Conservation (phyloP, 148 eudicot species). For the Camellia lanceoleosa region DNA sequence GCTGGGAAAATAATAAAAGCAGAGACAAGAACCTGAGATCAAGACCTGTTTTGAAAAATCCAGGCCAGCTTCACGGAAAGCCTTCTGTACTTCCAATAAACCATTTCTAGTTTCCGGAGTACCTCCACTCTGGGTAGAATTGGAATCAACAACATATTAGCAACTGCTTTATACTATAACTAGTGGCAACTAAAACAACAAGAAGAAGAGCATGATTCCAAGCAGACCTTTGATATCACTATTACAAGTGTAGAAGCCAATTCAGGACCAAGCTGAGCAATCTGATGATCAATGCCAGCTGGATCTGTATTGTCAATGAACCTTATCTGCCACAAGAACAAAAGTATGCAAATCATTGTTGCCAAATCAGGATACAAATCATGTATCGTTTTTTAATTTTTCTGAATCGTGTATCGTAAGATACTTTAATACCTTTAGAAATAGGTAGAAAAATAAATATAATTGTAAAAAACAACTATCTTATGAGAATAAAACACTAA, state of each 20-base stretch:
- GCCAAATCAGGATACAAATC: too few relatives aligned
- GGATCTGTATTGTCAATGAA: conserved; percentile 99
- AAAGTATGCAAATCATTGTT: neutral
- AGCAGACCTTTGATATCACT: conserved; percentile 86
- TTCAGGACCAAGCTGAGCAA: conserved; percentile 89
- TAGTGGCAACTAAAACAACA: neutral
- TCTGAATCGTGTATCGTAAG: too few relatives aligned
- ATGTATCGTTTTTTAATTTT: too few relatives aligned
- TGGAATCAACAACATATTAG: conserved; percentile 13
- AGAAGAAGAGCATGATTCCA: neutral
- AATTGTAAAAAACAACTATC: too few relatives aligned
- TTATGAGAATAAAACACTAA: too few relatives aligned
- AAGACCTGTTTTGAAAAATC: conserved; percentile 93
- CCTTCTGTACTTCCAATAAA: conserved; percentile 93
- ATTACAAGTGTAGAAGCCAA: conserved; percentile 89
- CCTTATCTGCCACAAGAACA: conserved; percentile 68
- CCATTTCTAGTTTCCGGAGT: conserved; percentile 98
- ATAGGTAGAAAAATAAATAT: too few relatives aligned
- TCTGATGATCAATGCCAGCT: conserved; percentile 97
- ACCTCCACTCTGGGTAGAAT: conserved; percentile 77
- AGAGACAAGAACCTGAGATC: conserved; percentile 72
- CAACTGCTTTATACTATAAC: neutral
- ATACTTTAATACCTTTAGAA: too few relatives aligned
- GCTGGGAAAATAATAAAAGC: conserved; percentile 29
- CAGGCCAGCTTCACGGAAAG: conserved; percentile 91